Conservation (phyloP, 441 rosid genomes). For the Rhodomyrtus psidioides region DNA sequence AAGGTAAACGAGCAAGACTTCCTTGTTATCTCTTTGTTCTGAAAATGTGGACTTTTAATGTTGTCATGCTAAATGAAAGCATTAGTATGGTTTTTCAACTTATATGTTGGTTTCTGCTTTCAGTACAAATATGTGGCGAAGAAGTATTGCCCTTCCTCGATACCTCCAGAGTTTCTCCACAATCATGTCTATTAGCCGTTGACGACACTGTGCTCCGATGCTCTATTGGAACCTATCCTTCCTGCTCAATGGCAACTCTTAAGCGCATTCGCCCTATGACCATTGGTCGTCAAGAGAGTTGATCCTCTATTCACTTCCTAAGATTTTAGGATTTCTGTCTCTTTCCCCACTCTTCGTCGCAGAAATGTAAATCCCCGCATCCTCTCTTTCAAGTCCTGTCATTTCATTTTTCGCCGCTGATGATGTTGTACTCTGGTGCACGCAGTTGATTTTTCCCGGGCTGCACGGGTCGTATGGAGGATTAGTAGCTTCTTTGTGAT, state of each 20-base stretch:
- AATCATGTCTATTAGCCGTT: slow-evolving; percentile 11
- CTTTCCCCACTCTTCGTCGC: neutral
- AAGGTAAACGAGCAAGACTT: slow-evolving; percentile 39
- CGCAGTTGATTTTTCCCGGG: neutral
- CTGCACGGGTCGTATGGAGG: neutral
- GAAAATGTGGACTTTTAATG: neutral
- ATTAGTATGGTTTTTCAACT: neutral
- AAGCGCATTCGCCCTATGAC: neutral
- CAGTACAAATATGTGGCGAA: slow-evolving; percentile 91
- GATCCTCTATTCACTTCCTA: neutral
- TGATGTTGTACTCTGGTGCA: neutral
- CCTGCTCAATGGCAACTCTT: neutral
- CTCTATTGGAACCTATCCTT: slow-evolving; percentile 26
- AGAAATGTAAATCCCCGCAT: neutral
- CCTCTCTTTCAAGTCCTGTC: neutral
- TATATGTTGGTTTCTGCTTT: neutral
- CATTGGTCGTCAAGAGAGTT: neutral
- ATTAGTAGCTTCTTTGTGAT: neutral
- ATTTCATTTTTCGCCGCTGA: neutral
- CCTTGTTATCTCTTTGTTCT: neutral
- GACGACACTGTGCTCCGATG: slow-evolving; percentile 17
- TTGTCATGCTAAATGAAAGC: neutral
- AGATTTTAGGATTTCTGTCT: neutral
- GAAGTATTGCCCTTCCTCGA: slow-evolving; percentile 64
- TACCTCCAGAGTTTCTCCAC: slow-evolving; percentile 66